Percentiles rank a stretch among this genome's conserved stretches.
Conservation (phyloP, 108 stramenopile species). For the Nitzschia putrida region DNA sequence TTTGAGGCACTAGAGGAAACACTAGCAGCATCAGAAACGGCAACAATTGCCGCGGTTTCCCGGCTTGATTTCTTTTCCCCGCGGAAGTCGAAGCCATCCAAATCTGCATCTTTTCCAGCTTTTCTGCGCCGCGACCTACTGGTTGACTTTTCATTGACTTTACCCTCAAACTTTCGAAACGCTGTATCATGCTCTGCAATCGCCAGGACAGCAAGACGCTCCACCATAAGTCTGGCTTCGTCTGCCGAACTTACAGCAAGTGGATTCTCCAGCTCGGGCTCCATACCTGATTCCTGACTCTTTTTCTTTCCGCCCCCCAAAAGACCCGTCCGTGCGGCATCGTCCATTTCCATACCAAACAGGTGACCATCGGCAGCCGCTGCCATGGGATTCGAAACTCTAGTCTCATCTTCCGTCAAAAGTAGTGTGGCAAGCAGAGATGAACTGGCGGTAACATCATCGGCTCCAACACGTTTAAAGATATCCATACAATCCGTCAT, state of each 20-base stretch:
- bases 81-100: slow-evolving; percentile 54
- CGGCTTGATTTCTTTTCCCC: slow-evolving; percentile 23
- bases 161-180: slow-evolving; percentile 39
- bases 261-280: slow-evolving; percentile 20
- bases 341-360: slow-evolving; percentile 17
- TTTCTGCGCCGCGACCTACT: slow-evolving; percentile 32
- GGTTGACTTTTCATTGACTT: slow-evolving; percentile 24
- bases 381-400: slow-evolving; percentile 37
- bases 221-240: slow-evolving; percentile 39
- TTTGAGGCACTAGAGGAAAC: slow-evolving; percentile 13
- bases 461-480: slow-evolving; percentile 7
- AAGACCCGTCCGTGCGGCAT: neutral
- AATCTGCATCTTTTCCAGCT: slow-evolving; percentile 40
- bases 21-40: slow-evolving; percentile 9
- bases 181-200: slow-evolving; percentile 40
- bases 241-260: slow-evolving; percentile 38
- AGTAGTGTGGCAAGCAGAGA: slow-evolving; percentile 38
- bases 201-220: slow-evolving; percentile 48
- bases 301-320: slow-evolving; percentile 20
- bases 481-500: slow-evolving; percentile 47
- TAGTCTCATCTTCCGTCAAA: slow-evolving; percentile 46
- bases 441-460: slow-evolving; percentile 19
- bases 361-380: slow-evolving; percentile 7
- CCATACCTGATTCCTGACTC: slow-evolving; percentile 5
- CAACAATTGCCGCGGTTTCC: neutral